Evolutionary conservation across 305 asterid species (phyloP).

Genomic region (Petunia hybrid): DNA sequence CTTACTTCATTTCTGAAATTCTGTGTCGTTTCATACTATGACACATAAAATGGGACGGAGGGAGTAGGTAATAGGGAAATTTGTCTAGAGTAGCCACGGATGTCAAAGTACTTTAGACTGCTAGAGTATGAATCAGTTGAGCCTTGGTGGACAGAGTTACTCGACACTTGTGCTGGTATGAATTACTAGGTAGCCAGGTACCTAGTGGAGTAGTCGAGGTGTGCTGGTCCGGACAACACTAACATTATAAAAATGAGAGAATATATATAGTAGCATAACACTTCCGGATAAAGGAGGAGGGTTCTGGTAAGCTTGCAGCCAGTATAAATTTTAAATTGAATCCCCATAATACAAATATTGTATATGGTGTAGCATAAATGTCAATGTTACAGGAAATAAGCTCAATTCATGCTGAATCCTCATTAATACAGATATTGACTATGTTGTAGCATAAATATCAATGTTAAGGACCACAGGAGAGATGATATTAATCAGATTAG

Average conservation of each 20-base stretch:
- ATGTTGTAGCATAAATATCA: neutral
- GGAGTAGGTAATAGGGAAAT: neutral
- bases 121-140: neutral
- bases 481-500: neutral
- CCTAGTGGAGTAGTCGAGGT: neutral
- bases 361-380: too few species aligned
- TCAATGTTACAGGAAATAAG: too few species aligned
- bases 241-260: neutral
- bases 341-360: too few species aligned
- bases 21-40: too few species aligned
- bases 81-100: neutral
- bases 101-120: constrained; percentile 9
- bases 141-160: neutral
- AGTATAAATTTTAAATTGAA: too few species aligned
- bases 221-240: neutral
- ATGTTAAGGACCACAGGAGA: neutral
- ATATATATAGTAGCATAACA: neutral
- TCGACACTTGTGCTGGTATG: neutral
- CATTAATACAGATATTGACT: too few species aligned
- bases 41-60: too few species aligned
- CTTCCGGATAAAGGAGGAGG: too few species aligned
- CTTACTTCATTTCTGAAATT: too few species aligned
- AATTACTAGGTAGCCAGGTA: neutral
- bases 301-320: too few species aligned
- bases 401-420: too few species aligned